Evolutionary conservation across 768 basidiomycete species (phyloP).

Genomic region (Russula earlei): DNA sequence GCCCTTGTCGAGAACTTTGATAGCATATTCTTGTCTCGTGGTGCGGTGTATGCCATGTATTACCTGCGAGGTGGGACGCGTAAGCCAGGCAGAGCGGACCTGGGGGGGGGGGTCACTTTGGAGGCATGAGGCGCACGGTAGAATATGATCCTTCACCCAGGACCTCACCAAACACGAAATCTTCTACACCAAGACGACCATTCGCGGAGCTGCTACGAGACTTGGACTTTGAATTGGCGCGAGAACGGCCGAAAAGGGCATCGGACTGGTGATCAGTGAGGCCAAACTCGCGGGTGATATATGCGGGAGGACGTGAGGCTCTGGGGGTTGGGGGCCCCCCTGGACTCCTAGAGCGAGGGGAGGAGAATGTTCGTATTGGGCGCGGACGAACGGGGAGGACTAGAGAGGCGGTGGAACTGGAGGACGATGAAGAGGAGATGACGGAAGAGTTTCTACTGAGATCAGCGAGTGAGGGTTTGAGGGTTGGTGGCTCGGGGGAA

Average conservation of each 20-base stretch:
- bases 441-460: slow-evolving; percentile 71
- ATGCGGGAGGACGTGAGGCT: slow-evolving; percentile 39
- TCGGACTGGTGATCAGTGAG: slow-evolving; percentile 25
- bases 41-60: slow-evolving; percentile 42
- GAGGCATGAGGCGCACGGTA: slow-evolving; percentile 41
- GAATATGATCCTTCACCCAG: slow-evolving; percentile 80
- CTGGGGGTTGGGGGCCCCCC: slow-evolving; percentile 32
- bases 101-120: not conserved
- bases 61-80: slow-evolving; percentile 35
- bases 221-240: slow-evolving; percentile 28
- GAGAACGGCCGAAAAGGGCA: slow-evolving; percentile 17
- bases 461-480: slow-evolving; percentile 42
- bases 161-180: slow-evolving; percentile 66
- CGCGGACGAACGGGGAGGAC: slow-evolving; percentile 37
- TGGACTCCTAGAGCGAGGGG: slow-evolving; percentile 50
- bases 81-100: slow-evolving; percentile 4
- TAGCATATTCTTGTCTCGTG: slow-evolving; percentile 58
- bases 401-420: slow-evolving; percentile 32
- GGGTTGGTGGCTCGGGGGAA: slow-evolving; percentile 26
- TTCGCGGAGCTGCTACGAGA: slow-evolving; percentile 41
- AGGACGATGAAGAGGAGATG: slow-evolving; percentile 52
- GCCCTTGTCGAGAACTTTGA: slow-evolving; percentile 78
- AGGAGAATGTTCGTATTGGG: slow-evolving; percentile 53
- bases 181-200: slow-evolving; percentile 39
- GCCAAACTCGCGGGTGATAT: slow-evolving; percentile 51